phyloP scores from a whole-genome alignment of 441 rosid species.

The Euphorbia corollata region DNA sequence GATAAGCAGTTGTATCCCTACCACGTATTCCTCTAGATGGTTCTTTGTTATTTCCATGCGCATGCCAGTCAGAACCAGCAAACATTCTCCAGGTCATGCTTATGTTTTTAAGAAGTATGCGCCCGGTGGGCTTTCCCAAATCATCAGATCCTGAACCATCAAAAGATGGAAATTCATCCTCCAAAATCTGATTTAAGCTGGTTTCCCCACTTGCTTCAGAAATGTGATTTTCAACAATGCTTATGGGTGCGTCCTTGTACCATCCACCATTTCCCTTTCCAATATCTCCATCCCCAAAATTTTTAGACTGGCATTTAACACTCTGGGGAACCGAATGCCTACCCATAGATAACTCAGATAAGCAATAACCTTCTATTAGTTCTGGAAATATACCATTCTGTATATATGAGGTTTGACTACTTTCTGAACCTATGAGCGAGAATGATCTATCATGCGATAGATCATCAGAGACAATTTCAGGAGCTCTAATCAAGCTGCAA shows the following conservation, averaged over 20 bases:
- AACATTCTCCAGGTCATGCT: slow-evolving; percentile 77
- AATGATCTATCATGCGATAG: slow-evolving; percentile 36
- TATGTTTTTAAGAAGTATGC: slow-evolving; percentile 51
- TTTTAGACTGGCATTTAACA: slow-evolving; percentile 25
- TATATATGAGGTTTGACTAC: slow-evolving; percentile 45
- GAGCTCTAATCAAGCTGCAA: slow-evolving; percentile 32
- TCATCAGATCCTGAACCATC: slow-evolving; percentile 34
- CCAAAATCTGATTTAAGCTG: slow-evolving; percentile 35
- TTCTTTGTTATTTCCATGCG: slow-evolving; percentile 29
- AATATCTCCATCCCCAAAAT: slow-evolving; percentile 36
- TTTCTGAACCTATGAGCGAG: slow-evolving; percentile 37
- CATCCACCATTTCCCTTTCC: slow-evolving; percentile 66
- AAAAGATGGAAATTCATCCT: slow-evolving; percentile 36
- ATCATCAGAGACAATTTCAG: slow-evolving; percentile 34
- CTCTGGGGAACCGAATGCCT: slow-evolving; percentile 34
- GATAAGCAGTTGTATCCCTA: slow-evolving; percentile 53
- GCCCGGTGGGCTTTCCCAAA: slow-evolving; percentile 43
- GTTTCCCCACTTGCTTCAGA: slow-evolving; percentile 53
- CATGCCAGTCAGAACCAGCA: slow-evolving; percentile 81
- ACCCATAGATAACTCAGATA: slow-evolving; percentile 53
- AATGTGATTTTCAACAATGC: slow-evolving; percentile 77
- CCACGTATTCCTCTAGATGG: slow-evolving; percentile 28
- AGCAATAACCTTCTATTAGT: slow-evolving; percentile 74
- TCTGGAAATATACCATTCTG: slow-evolving; percentile 54
- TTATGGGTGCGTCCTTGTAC: slow-evolving; percentile 58